phyloP scores from a whole-genome alignment of 805 yeast species.

The Priceomyces medius region DNA sequence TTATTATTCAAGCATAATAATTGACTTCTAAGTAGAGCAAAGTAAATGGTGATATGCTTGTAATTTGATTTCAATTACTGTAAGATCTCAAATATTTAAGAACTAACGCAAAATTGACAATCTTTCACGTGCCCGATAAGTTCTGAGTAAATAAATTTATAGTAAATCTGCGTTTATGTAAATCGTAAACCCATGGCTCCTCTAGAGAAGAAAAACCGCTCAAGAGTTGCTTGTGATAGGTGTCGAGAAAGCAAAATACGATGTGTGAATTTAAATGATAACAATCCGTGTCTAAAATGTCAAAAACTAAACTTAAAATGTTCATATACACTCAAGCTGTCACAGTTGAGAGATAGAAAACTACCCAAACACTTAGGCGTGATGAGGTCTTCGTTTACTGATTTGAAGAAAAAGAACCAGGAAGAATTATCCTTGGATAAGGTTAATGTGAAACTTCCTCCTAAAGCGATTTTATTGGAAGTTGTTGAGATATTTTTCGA shows the following conservation, averaged over 20 bases:
- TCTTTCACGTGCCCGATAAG: no score
- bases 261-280: conserved; percentile 8
- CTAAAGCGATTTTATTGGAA: conserved; percentile 16
- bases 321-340: conserved; percentile 19
- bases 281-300: conserved; percentile 18
- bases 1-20: no score
- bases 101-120: background rate
- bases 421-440: background rate
- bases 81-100: no score
- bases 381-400: no score
- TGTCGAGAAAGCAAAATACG: conserved; percentile 12
- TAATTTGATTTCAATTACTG: no score
- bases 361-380: no score
- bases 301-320: conserved; percentile 15
- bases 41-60: no score
- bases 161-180: background rate
- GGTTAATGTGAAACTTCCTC: conserved; percentile 15
- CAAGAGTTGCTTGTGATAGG: conserved; percentile 10
- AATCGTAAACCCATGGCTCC: no score
- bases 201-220: conserved; percentile 10
- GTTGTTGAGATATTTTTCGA: conserved; percentile 22
- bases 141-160: background rate
- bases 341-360: conserved; percentile 18
- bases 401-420: background rate
- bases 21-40: no score